Evolutionary conservation across 805 yeast genomes (phyloP).

Genomic region (Zygoascus ofunaensis): DNA sequence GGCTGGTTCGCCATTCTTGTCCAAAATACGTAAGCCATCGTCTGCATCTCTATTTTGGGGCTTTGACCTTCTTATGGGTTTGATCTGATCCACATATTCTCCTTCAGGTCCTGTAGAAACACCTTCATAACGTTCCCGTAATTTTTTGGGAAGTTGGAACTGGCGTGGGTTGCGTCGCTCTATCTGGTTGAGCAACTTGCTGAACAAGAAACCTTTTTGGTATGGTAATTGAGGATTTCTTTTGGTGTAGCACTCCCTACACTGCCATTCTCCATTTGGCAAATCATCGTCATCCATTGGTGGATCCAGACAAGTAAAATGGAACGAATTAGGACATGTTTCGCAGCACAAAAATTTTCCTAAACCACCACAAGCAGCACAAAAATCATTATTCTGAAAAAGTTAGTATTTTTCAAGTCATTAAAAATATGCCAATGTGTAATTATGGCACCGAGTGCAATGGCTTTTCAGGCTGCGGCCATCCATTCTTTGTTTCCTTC

Average conservation of each 20-base stretch:
- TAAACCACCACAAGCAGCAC: slow-evolving; percentile 81
- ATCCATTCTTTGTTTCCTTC: too few species aligned
- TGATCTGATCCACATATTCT: slow-evolving; percentile 60
- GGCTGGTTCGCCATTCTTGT: slow-evolving; percentile 57
- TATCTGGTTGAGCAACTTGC: slow-evolving; percentile 49
- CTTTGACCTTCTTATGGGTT: slow-evolving; percentile 30
- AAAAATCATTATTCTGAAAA: slow-evolving; percentile 57
- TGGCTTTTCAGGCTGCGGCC: too few species aligned
- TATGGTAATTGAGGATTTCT: slow-evolving; percentile 30
- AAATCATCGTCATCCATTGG: slow-evolving; percentile 65
- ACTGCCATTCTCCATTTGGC: slow-evolving; percentile 88
- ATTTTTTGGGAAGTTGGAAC: slow-evolving; percentile 54
- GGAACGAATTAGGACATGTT: slow-evolving; percentile 85
- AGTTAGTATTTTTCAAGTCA: neutral
- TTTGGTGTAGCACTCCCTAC: slow-evolving; percentile 60
- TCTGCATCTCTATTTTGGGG: slow-evolving; percentile 8
- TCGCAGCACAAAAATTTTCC: slow-evolving; percentile 93
- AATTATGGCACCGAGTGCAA: too few species aligned
- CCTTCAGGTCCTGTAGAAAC: slow-evolving; percentile 61
- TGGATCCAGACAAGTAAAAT: slow-evolving; percentile 84
- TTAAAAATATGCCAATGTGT: neutral
- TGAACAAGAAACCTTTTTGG: slow-evolving; percentile 34
- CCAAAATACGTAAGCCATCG: slow-evolving; percentile 36
- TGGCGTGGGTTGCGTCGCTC: slow-evolving; percentile 57
- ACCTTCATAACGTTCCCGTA: slow-evolving; percentile 65